Evolutionary conservation across 345 rosid genomes (phyloP), one percentile per base, ranked within the genome.

Genomic region (Gossypium australe): DNA sequence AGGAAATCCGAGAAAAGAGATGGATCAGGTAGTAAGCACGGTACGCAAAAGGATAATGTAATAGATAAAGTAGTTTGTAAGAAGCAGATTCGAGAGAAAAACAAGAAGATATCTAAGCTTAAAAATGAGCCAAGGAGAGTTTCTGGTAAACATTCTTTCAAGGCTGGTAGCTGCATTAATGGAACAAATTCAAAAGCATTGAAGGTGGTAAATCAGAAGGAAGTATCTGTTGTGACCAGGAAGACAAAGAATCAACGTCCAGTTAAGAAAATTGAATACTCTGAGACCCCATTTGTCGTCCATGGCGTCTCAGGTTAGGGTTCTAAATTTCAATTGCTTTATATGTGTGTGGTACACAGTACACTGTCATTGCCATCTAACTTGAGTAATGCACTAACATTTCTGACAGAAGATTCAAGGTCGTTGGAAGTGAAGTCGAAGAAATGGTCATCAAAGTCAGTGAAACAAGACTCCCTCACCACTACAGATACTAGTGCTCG

Each of bases 81-180:
- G 71, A 78, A 82, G 34, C 80, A 75, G 75, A 82, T 82, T 73
- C 82, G 67, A 63, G 75, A 81, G 9, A 88, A 78, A 44, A 78
- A 71, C 59, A 74, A 67, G 78, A 86, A 76, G 71, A 72, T 77
- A 48, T 71, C 86, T 18, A 84, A 83, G 81, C 77, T 85, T 62
- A 86, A 83, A 75, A 84, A 89, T 16, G 92, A 92, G 75, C 87
- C 85, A 1, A 84, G 85, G 48, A 79, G 83, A 76, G 79, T 66
- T 34, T 48, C 74, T 44, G 55, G 44, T 34, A 69, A 61, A 56
- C 67, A 45, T 24, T 20, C 43, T 27, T 74, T 82, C 67, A 85
- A 82, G 61, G 48, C 38, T 27, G 59, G 63, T 16, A 72, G 70
- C 24, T 11, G 56, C 38, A 41, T 38, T 63, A 76, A 22, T 56